These are phyloP conservation scores for Firmiana major DNA, from an alignment of 345 rosid species.

Conservation along the genomic window DNA sequence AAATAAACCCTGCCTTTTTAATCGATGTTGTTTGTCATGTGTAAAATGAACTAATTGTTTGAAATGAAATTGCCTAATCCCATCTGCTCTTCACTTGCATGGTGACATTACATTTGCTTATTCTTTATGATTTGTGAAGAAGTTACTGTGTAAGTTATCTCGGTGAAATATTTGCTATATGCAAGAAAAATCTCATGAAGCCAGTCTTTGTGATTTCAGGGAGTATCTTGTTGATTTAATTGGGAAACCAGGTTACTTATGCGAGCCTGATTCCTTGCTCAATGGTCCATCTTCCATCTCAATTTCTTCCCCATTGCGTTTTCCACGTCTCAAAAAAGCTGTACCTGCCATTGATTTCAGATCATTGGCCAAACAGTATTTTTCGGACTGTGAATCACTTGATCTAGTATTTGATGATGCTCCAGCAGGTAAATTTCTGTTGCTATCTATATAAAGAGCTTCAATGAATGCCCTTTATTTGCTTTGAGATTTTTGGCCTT, in stretches of 20 bases:
- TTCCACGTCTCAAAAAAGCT: constrained; percentile 68
- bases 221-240: constrained; percentile 92
- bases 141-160: neutral
- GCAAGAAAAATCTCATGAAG: constrained; percentile 20
- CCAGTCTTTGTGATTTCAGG: constrained; percentile 53
- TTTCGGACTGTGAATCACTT: constrained; percentile 66
- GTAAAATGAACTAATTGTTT: constrained; percentile 11
- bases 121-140: neutral
- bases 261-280: constrained; percentile 92
- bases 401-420: constrained; percentile 78
- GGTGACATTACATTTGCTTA: neutral
- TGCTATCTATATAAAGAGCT: neutral
- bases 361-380: constrained; percentile 87
- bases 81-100: constrained; percentile 1
- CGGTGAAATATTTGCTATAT: neutral
- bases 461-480: neutral
- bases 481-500: neutral
- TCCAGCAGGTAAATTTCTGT: constrained; percentile 54
- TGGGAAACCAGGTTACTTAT: constrained; percentile 84
- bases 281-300: constrained; percentile 94
- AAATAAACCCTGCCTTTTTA: neutral
- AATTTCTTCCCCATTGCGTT: constrained; percentile 92
- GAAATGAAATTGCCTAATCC: neutral
- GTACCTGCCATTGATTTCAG: constrained; percentile 74
- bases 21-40: neutral